Base-by-base conservation (phyloP, 306 rosid genomes). In the Sphenostylis stenocarpa region DNA sequence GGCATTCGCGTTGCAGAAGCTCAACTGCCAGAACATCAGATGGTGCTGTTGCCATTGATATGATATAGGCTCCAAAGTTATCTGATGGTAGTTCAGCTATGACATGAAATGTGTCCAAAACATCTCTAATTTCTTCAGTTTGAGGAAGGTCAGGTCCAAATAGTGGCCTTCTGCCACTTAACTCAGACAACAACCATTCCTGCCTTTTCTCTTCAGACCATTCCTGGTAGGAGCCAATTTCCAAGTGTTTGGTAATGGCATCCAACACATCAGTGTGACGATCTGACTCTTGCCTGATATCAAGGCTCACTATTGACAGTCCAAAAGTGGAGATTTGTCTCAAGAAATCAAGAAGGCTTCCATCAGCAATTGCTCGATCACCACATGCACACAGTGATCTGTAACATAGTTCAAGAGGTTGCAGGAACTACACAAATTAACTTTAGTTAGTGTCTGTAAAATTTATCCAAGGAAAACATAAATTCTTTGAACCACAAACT, bases 321-420 rank as follows among this genome's bases (percentile, higher is more conserved):
- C 98, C 98, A 67, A 95, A 95, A 75, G 97, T 95, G n/a, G 98
- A 95, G 43, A 95, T 92, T 89, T 95, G 98, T 82, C 98, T 90
- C 86, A 95, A 64, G 81, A 95, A 95, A 85, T 95, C 98, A 78
- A 95, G 97, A 74, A 92, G 98, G 81, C 90, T 92, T 51, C 98
- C 98, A 66, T 95, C 98, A 1, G 98, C 98, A 77, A 95, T 92
- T 17, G 93, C 85, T 16, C 86, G 89, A 72, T 95, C 98, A 47
- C 98, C 98, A 79, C 97, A 95, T 71, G 87, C 81, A 76, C 93
- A 89, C 61, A 95, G 96, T 61, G 98, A 95, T 85, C 97, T 67
- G 82, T 95, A 95, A 66, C 98, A 95, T 2, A 92, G 87, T 75
- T 95, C 98, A 16, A 96, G 98, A 56, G 99, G 96, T 67, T 91